Conservation (phyloP, 306 rosid genomes). For the Prunus fruticosa region DNA sequence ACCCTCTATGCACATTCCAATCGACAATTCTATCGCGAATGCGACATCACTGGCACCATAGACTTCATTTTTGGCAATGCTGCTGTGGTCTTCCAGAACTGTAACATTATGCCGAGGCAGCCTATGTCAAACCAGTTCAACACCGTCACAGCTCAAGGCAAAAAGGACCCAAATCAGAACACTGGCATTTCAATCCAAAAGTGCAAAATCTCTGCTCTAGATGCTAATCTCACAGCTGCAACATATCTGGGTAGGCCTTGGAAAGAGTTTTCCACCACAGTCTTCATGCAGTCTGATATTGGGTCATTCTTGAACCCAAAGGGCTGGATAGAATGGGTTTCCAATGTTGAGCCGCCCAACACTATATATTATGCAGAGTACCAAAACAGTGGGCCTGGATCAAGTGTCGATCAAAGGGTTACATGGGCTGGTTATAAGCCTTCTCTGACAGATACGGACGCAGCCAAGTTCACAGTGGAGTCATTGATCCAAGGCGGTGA, state of each 20-base stretch:
- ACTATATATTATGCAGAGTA: conserved; percentile 75
- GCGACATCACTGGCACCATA: conserved; percentile 76
- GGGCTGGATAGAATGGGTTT: conserved; percentile 76
- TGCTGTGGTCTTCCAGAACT: conserved; percentile 69
- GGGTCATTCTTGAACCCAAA: conserved; percentile 53
- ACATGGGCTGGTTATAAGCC: conserved; percentile 73
- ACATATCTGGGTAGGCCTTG: conserved; percentile 94
- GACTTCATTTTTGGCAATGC: conserved; percentile 97
- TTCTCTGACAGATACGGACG: conserved; percentile 40
- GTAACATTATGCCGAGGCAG: conserved; percentile 69
- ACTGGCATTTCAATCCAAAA: conserved; percentile 78
- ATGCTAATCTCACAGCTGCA: conserved; percentile 37
- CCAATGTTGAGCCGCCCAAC: conserved; percentile 50
- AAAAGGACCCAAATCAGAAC: conserved; percentile 72
- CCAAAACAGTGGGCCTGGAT: conserved; percentile 60
- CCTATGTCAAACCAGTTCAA: conserved; percentile 75
- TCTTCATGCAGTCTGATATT: conserved; percentile 59
- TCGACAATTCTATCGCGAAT: conserved; percentile 85
- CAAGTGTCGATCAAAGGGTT: conserved; percentile 50
- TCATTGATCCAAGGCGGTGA: conserved; percentile 66
- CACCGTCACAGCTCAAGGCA: conserved; percentile 96
- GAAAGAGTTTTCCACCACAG: conserved; percentile 75
- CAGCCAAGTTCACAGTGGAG: conserved; percentile 46
- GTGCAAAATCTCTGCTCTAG: conserved; percentile 35
- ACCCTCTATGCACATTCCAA: conserved; percentile 89